These are phyloP conservation scores for Trichophyton rubrum DNA, from an alignment of 2,329 filamentous ascomycete genomes.

Conservation along the genomic window DNA sequence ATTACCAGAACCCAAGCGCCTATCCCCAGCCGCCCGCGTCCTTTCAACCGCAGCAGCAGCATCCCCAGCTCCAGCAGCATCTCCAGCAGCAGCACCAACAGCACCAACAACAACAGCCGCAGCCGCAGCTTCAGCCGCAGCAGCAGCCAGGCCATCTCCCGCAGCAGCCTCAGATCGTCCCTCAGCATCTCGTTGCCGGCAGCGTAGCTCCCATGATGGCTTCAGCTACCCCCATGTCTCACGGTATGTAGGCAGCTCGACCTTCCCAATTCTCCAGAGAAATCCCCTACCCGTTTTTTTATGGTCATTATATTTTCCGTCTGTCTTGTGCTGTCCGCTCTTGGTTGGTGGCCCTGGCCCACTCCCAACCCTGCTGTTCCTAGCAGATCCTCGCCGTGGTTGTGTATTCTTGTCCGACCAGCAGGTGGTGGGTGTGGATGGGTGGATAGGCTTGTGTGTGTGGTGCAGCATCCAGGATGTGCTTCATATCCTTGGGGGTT, in stretches of 20 bases:
- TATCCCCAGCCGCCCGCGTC: slow-evolving; percentile 10
- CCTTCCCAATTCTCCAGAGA: not conserved
- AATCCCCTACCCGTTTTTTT: not conserved
- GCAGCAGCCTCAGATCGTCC: slow-evolving; percentile 12
- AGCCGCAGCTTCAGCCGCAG: not conserved
- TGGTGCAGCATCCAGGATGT: not conserved
- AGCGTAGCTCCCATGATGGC: slow-evolving; percentile 14
- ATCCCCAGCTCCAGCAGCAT: slow-evolving; percentile 11
- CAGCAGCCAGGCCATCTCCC: slow-evolving; percentile 10
- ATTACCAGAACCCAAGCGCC: slow-evolving; percentile 9
- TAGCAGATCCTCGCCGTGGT: slow-evolving; percentile 1
- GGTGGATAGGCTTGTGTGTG: not conserved
- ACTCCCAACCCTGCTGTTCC: slow-evolving; percentile 1
- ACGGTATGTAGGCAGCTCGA: slow-evolving; percentile 9
- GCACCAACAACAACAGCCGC: slow-evolving; percentile 7
- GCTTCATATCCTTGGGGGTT: not conserved
- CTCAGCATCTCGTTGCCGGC: slow-evolving; percentile 9
- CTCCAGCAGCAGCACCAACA: slow-evolving; percentile 9
- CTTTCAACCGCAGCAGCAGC: slow-evolving; percentile 8
- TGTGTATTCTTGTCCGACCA: not conserved
- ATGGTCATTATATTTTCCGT: not conserved
- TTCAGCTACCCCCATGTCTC: slow-evolving; percentile 10
- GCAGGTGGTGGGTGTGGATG: not conserved
- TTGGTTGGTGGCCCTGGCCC: slow-evolving; percentile 4
- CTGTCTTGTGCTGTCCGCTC: not conserved